Conservation (phyloP, 805 yeast genomes). For the Dipodascus geniculatus region DNA sequence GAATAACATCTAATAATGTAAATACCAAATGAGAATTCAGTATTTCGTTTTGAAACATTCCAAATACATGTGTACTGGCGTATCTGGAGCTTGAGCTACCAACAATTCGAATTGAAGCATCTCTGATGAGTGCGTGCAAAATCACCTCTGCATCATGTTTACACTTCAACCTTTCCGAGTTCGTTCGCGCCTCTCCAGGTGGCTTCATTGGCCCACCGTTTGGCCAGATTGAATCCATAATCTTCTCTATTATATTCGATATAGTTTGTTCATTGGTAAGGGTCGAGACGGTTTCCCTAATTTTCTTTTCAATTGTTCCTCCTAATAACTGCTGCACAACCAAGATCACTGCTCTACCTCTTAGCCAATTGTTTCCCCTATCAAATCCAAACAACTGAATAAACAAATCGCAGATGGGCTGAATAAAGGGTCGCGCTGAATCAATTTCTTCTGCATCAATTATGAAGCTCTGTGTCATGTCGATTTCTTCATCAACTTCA, state of each 20-base stretch:
- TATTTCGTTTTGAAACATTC: slow-evolving; percentile 60
- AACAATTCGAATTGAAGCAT: slow-evolving; percentile 59
- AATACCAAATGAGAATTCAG: slow-evolving; percentile 55
- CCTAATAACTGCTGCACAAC: slow-evolving; percentile 80
- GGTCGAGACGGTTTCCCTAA: slow-evolving; percentile 30
- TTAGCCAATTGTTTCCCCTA: slow-evolving; percentile 58
- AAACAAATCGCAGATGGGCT: slow-evolving; percentile 70
- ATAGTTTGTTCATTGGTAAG: slow-evolving; percentile 21
- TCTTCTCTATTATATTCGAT: slow-evolving; percentile 11
- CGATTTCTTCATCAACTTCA: neutral
- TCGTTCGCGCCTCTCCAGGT: slow-evolving; percentile 29
- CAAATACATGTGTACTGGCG: slow-evolving; percentile 51
- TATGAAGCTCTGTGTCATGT: slow-evolving; percentile 9
- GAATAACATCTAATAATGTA: slow-evolving; percentile 44
- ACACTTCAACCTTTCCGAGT: slow-evolving; percentile 39
- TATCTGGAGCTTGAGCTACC: slow-evolving; percentile 52
- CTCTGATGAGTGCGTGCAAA: slow-evolving; percentile 46
- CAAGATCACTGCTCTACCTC: slow-evolving; percentile 75
- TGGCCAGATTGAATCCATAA: slow-evolving; percentile 36
- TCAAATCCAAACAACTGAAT: slow-evolving; percentile 58
- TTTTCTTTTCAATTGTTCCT: slow-evolving; percentile 64
- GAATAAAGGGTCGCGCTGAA: slow-evolving; percentile 45
- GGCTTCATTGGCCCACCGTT: slow-evolving; percentile 33
- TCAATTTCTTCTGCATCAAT: slow-evolving; percentile 35
- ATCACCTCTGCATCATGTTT: slow-evolving; percentile 47